Conservation (phyloP, 1,284 basidiomycete species). For the Inonotus hispidus region DNA sequence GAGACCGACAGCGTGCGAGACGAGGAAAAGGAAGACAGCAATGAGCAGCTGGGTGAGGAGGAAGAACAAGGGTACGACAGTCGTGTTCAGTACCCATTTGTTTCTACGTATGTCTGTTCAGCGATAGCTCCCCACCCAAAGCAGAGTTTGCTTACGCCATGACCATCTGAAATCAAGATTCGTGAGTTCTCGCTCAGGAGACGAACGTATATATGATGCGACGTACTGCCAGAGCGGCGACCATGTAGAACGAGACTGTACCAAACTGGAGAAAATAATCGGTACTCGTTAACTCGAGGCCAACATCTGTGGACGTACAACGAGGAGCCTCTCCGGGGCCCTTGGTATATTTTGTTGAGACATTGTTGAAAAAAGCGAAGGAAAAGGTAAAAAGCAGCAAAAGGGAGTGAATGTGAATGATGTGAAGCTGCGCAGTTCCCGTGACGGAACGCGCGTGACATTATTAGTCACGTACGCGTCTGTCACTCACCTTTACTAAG, state of each 20-base stretch:
- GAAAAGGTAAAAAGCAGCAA: not conserved
- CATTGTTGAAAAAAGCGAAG: constrained; percentile 11
- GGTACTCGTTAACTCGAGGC: not conserved
- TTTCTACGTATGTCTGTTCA: constrained; percentile 42
- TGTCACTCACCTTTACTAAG: not conserved
- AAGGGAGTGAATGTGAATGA: not conserved
- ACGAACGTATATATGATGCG: not conserved
- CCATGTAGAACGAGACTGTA: constrained; percentile 72
- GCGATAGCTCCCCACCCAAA: constrained; percentile 3
- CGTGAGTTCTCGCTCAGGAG: not conserved
- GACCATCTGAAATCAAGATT: constrained; percentile 55
- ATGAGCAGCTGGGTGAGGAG: constrained; percentile 76
- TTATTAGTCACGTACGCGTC: not conserved
- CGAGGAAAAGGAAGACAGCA: constrained; percentile 68
- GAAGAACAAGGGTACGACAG: constrained; percentile 76
- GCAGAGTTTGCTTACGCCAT: constrained; percentile 54
- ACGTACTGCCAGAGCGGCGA: constrained; percentile 78
- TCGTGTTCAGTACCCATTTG: constrained; percentile 73
- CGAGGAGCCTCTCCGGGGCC: constrained; percentile 19
- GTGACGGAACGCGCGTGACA: constrained; percentile 3
- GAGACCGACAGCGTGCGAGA: constrained; percentile 55
- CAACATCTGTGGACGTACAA: constrained; percentile 22
- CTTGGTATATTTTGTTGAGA: constrained; percentile 19
- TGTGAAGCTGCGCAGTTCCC: not conserved
- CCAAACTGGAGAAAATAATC: constrained; percentile 38